Evolutionary conservation across 352 stramenopile species (phyloP), one percentile per base, ranked within the genome.

Genomic region (Aphanomyces invadans): DNA sequence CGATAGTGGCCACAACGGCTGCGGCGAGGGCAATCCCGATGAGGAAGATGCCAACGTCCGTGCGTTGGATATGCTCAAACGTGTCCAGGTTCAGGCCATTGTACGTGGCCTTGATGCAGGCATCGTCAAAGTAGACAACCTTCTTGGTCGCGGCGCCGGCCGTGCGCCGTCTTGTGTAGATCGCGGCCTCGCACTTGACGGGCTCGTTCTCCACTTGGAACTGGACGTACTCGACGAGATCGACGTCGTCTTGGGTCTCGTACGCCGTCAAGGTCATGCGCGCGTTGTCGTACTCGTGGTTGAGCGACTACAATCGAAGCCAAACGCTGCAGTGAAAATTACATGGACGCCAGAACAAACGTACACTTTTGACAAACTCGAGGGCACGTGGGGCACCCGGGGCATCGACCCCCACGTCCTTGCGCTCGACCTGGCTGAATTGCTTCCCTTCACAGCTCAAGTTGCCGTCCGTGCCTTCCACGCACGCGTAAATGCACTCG

Each of bases 71-170:
- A 10, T 42, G 45, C n/a, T 67, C 60, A 59, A 67, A 57, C 17
- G 55, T n/a, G 9, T n/a, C 38, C n/a, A 67, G 46, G 44, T 44
- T 67, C 32, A 59, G 32, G 2, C 60, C 60, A 29, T 67, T 17
- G 60, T 67, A 67, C 49, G 56, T 57, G 28, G 60, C 60, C 9
- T 49, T 2, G 28, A 67, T 33, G 49, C 60, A 67, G 11, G 48
- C 48, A 28, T 67, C 60, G 49, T 67, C 60, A 59, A 67, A 67
- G 33, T 67, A 67, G n/a, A 67, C 26, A 25, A 67, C 42, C 25
- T 48, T 38, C 19, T 36, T 42, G 4, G 25, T 39, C 25, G 21
- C n/a, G 23, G 31, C 19, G 4, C 12, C 49, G 17, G 44, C 19
- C 26, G 46, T 59, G n/a, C 26, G 29, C 29, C 23, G 19, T 7